Base-by-base conservation (phyloP, 2,329 filamentous ascomycete genomes). In the Venturia oleaginea region DNA sequence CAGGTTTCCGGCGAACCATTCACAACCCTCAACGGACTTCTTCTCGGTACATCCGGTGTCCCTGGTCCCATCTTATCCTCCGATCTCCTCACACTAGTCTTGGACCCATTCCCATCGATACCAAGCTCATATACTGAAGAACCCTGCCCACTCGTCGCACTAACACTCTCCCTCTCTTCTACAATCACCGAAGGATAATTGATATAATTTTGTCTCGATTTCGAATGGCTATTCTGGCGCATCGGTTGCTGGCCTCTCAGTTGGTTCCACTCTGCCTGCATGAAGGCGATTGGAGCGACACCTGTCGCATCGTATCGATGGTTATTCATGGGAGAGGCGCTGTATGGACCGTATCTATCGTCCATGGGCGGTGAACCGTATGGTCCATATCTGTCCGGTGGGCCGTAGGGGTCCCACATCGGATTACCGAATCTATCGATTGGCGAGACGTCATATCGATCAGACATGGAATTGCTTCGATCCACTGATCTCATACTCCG, bases 301-400 rank as follows among this genome's bases (percentile, higher is more conserved):
- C 27, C 27, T 2, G 51, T 32, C 19, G 51, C 4, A 57, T 57
- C 51, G 19, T 57, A 57, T 30, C 51, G 27, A 30, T 57, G 27
- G 30, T 8, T 11, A 2, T 34, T 57, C 51, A 19, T 57, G 27
- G 51, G 30, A 15, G 51, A 19, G 1, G 51, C 19, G 30, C 51
- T 57, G 30, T 57, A 57, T n/a, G 30, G 51, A 57, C 51, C 51
- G 17, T 57, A 57, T 34, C 51, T 57, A 15, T 57, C 51, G 51
- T 57, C 51, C 51, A 57, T 57, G 5, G 51, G 51, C 30, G 51
- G 51, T 3, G 27, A 3, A 15, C 17, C 30, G 15, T 57, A 57
- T 17, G 51, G 30, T n/a, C 27, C 51, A 57, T 57, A 57, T 57
- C 51, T 57, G 51, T 57, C 51, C 22, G 51, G 19, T 10, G 51